These are phyloP conservation scores for Telfairia occidentalis DNA, from an alignment of 331 rosid species.

Conservation along the genomic window DNA sequence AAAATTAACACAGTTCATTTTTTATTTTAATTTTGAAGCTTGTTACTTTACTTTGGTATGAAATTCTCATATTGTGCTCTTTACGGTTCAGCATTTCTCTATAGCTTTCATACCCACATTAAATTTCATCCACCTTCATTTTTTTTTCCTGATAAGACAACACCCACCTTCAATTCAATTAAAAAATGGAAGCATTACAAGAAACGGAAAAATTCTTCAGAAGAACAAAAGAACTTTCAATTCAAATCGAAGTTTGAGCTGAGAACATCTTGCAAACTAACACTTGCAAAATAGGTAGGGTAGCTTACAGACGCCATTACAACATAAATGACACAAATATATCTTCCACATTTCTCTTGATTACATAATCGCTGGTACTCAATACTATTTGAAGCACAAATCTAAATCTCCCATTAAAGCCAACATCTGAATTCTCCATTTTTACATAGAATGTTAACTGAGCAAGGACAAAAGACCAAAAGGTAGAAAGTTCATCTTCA, in stretches of 20 bases:
- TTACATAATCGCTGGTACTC: neutral
- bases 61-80: neutral
- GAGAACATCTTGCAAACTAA: too few species aligned
- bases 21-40: neutral
- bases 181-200: too few species aligned
- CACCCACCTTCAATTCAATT: neutral
- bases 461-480: neutral
- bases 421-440: constrained; percentile 1
- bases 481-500: neutral
- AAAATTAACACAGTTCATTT: neutral
- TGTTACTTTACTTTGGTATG: neutral
- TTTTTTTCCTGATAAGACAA: too few species aligned
- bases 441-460: neutral
- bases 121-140: neutral
- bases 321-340: too few species aligned
- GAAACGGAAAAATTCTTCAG: too few species aligned
- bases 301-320: too few species aligned
- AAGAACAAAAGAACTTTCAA: too few species aligned
- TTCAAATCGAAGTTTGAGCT: too few species aligned
- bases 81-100: neutral
- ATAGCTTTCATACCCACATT: neutral
- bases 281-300: too few species aligned
- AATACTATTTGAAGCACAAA: neutral
- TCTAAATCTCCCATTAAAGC: neutral
- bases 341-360: neutral